A percentile compares a stretch with the other conserved stretches of the same genome.
Conservation (phyloP, 2,329 filamentous ascomycete species). For the Amauroascus verrucosus region DNA sequence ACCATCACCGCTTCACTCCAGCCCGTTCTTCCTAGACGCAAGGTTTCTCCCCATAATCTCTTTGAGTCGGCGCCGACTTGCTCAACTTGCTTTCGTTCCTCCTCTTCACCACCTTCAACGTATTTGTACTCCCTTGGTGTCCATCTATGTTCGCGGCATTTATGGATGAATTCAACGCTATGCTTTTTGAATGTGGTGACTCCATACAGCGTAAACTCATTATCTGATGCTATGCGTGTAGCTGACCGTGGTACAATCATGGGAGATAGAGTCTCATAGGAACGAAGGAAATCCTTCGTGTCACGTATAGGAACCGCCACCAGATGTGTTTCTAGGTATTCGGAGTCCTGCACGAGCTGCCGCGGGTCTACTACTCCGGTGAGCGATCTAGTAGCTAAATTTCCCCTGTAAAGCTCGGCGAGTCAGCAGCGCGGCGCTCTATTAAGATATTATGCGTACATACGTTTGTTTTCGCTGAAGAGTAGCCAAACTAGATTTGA, state of each 20-base stretch:
- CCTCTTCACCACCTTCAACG: conserved; percentile 77
- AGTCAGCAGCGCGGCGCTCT: not conserved
- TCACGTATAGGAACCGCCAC: conserved; percentile 71
- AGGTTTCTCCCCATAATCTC: conserved; percentile 84
- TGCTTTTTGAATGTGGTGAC: conserved; percentile 93
- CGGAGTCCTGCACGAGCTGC: conserved; percentile 74
- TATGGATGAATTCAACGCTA: conserved; percentile 75
- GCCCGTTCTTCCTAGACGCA: conserved; percentile 77
- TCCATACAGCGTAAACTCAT: conserved; percentile 79
- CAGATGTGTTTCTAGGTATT: conserved; percentile 93
- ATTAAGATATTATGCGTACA: conserved; percentile 21
- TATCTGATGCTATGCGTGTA: conserved; percentile 67
- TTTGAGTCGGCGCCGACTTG: conserved; percentile 72
- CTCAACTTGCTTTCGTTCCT: conserved; percentile 78
- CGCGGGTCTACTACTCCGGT: conserved; percentile 75
- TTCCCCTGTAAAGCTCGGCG: conserved; percentile 51
- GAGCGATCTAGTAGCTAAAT: conserved; percentile 86
- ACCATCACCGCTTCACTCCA: conserved; percentile 96
- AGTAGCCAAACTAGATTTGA: conserved; percentile 72
- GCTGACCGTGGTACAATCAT: conserved; percentile 94
- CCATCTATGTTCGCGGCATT: conserved; percentile 88
- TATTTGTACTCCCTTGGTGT: conserved; percentile 91
- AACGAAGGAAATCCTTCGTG: conserved; percentile 78
- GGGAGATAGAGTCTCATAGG: conserved; percentile 75
- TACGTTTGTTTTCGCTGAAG: conserved; percentile 83